Evolutionary conservation across 257 asterid species (phyloP).

Genomic region (Forsythia suspensa): DNA sequence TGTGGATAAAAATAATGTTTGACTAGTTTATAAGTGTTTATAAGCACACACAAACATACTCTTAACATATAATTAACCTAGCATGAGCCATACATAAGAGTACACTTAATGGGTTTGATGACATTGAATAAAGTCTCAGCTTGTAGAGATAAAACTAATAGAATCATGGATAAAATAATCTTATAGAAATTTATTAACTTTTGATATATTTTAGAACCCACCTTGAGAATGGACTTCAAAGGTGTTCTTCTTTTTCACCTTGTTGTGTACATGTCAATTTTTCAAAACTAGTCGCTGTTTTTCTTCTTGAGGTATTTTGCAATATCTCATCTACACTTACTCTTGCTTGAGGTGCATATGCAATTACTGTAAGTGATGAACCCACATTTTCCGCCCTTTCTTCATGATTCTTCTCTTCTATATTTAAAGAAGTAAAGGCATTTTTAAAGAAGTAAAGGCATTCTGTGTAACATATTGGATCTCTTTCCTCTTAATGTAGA

Average conservation of each 20-base stretch:
- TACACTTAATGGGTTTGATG: too few species aligned
- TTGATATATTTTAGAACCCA: constrained; percentile 7
- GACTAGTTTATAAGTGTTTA: too few species aligned
- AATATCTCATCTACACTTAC: background rate
- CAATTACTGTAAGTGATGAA: background rate
- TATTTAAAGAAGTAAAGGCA: background rate
- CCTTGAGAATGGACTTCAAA: constrained; percentile 32
- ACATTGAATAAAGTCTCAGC: too few species aligned
- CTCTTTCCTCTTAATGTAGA: background rate
- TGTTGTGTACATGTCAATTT: too few species aligned
- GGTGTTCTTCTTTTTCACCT: constrained; percentile 12
- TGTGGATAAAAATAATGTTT: too few species aligned
- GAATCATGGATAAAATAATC: too few species aligned
- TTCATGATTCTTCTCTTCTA: background rate
- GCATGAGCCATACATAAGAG: too few species aligned
- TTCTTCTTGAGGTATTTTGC: too few species aligned
- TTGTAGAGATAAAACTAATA: too few species aligned
- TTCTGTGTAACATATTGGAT: background rate
- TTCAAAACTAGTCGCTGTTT: too few species aligned
- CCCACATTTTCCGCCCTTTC: constrained; percentile 1
- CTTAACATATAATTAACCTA: too few species aligned
- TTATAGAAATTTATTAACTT: background rate
- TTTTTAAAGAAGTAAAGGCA: background rate
- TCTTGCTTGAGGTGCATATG: background rate
- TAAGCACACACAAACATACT: too few species aligned